phyloP scores from a whole-genome alignment of 495 filamentous ascomycete genomes.

The Penicillium malachiteum region DNA sequence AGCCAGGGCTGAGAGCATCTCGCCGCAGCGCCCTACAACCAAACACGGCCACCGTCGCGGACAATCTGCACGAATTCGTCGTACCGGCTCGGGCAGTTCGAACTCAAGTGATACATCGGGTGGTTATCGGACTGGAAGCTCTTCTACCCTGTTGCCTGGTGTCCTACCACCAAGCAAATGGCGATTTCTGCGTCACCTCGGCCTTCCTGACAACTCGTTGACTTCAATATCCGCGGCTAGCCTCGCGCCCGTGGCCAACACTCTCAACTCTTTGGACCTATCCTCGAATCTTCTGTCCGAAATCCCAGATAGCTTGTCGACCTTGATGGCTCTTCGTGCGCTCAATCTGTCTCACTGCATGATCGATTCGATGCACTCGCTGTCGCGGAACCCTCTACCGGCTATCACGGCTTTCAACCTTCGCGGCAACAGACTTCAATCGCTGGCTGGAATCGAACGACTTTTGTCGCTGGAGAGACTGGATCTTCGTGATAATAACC shows the following conservation, averaged over 20 bases:
- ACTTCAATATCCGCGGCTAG: conserved; percentile 73
- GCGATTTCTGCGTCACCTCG: conserved; percentile 88
- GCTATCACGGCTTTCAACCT: conserved; percentile 93
- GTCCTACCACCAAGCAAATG: conserved; percentile 82
- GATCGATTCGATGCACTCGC: conserved; percentile 91
- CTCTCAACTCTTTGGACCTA: conserved; percentile 84
- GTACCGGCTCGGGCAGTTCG: conserved; percentile 89
- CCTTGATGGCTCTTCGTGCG: conserved; percentile 76
- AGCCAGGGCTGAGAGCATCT: conserved; percentile 66
- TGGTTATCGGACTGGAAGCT: conserved; percentile 67
- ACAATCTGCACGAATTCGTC: conserved; percentile 62
- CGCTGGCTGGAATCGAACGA: conserved; percentile 87
- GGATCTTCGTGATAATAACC: conserved; percentile 86
- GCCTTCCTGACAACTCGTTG: conserved; percentile 86
- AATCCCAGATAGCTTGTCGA: conserved; percentile 84
- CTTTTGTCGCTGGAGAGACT: conserved; percentile 84
- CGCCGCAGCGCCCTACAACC: conserved; percentile 72
- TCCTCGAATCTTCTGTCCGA: conserved; percentile 89
- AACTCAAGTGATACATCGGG: conserved; percentile 76
- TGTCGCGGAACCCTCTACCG: conserved; percentile 81
- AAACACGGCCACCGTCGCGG: conserved; percentile 65
- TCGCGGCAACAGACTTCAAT: conserved; percentile 81
- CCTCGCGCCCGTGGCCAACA: conserved; percentile 78
- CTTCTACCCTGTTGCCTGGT: conserved; percentile 66
- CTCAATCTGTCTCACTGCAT: conserved; percentile 94